phyloP scores from a whole-genome alignment of 1,284 basidiomycete species.

The Neonothopanus nambi region DNA sequence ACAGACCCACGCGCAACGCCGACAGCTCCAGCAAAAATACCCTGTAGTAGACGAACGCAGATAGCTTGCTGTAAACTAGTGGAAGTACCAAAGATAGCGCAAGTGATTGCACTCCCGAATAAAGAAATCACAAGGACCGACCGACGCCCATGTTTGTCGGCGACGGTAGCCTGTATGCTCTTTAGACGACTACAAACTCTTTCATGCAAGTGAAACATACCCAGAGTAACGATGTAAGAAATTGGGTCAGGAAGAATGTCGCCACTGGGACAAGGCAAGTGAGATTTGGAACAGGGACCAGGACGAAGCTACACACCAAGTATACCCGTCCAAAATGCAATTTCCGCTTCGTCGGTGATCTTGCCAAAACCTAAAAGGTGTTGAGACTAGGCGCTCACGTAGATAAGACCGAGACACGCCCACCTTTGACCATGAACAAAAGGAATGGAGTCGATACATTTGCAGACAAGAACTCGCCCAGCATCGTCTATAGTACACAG shows the following conservation, averaged over 20 bases:
- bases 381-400: slow-evolving; percentile 6
- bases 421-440: slow-evolving; percentile 91
- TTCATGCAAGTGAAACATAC: slow-evolving; percentile 36
- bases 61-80: slow-evolving; percentile 83
- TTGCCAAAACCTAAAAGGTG: slow-evolving; percentile 58
- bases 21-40: slow-evolving; percentile 93
- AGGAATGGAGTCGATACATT: slow-evolving; percentile 90
- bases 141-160: slow-evolving; percentile 87
- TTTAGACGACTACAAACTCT: slow-evolving; percentile 9
- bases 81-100: slow-evolving; percentile 84
- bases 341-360: slow-evolving; percentile 68
- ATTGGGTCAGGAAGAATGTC: slow-evolving; percentile 83
- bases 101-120: slow-evolving; percentile 79
- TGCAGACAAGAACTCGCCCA: slow-evolving; percentile 90
- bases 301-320: slow-evolving; percentile 49
- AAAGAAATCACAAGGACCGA: slow-evolving; percentile 86
- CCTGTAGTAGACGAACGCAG: slow-evolving; percentile 87
- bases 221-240: slow-evolving; percentile 92
- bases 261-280: slow-evolving; percentile 50
- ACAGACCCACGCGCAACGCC: slow-evolving; percentile 92
- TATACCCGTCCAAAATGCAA: slow-evolving; percentile 85
- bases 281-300: neutral
- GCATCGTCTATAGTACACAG: slow-evolving; percentile 67
- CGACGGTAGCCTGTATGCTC: slow-evolving; percentile 78
- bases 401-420: slow-evolving; percentile 18